Evolutionary conservation across 768 basidiomycete genomes (phyloP).

Genomic region (Podaxis pistillaris): DNA sequence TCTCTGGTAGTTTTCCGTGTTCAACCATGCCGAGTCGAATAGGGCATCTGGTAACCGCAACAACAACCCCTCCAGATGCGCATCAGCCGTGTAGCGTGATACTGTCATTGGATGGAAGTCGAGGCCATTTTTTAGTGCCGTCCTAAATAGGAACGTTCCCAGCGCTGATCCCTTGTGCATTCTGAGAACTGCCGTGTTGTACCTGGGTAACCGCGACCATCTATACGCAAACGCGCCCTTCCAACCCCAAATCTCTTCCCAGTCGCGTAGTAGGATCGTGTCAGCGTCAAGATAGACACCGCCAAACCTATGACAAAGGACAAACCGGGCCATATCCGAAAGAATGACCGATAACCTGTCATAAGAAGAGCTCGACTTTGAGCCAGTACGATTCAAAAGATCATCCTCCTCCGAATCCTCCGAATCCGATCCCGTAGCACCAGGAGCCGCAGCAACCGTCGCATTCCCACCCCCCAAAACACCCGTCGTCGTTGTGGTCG

Average conservation of each 20-base stretch:
- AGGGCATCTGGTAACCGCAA: conserved; percentile 86
- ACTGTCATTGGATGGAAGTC: conserved; percentile 97
- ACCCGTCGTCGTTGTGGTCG: conserved; percentile 18
- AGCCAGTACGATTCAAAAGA: conserved; percentile 75
- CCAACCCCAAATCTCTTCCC: conserved; percentile 98
- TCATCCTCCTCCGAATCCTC: conserved; percentile 49
- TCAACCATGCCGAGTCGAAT: conserved; percentile 94
- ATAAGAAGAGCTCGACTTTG: conserved; percentile 83
- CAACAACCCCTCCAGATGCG: conserved; percentile 71
- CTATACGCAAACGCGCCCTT: conserved; percentile 92
- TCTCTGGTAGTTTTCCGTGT: conserved; percentile 84
- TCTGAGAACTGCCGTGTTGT: conserved; percentile 90
- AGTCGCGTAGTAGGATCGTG: conserved; percentile 87
- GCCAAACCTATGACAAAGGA: conserved; percentile 90
- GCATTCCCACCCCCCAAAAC: conserved; percentile 34
- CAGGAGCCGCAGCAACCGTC: conserved; percentile 41
- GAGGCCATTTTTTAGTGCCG: conserved; percentile 85
- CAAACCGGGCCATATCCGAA: conserved; percentile 96
- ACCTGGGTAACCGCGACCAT: conserved; percentile 89
- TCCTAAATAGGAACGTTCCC: conserved; percentile 88
- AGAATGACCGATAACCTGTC: conserved; percentile 90
- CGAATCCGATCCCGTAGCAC: conserved; percentile 2
- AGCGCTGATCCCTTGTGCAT: conserved; percentile 89
- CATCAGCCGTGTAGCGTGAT: conserved; percentile 80
- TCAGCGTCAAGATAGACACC: conserved; percentile 95